Evolutionary conservation across 192 early-diverging fungal genomes (phyloP).

Genomic region (Coemansia sp.): DNA sequence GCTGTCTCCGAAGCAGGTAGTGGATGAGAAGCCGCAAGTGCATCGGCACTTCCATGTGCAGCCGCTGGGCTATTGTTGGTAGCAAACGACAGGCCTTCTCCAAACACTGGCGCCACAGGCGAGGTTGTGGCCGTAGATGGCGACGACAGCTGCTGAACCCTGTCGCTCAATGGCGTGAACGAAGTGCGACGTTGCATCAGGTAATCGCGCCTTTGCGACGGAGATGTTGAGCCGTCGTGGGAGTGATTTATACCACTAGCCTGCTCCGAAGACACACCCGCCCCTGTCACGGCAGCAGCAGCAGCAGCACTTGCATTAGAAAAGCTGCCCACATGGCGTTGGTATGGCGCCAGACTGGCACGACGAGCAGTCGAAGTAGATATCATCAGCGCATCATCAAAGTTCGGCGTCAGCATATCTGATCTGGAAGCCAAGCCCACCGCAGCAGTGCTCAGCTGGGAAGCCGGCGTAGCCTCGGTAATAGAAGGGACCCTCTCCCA

Average conservation of each 20-base stretch:
- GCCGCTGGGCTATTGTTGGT: not conserved
- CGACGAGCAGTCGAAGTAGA: constrained; percentile 11
- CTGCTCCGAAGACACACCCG: not conserved
- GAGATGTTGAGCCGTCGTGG: not conserved
- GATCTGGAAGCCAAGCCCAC: not conserved
- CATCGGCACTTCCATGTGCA: not conserved
- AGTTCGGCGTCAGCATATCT: not conserved
- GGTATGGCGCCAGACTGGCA: constrained; percentile 8
- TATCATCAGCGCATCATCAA: constrained; percentile 21
- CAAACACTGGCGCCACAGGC: not conserved
- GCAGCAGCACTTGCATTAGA: not conserved
- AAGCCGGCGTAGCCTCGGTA: not conserved
- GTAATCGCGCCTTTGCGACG: not conserved
- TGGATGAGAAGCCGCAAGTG: not conserved
- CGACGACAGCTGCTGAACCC: constrained; percentile 3
- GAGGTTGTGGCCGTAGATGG: not conserved
- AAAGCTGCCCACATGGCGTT: not conserved
- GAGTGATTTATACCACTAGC: not conserved
- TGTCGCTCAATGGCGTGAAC: constrained; percentile 24
- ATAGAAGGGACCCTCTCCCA: constrained; percentile 15
- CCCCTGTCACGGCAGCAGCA: not conserved
- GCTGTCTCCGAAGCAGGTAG: constrained; percentile 30
- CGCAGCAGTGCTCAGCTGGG: not conserved
- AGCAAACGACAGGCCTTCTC: constrained; percentile 5
- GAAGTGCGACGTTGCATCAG: constrained; percentile 20